Evolutionary conservation across 2,329 filamentous ascomycete species (phyloP), one percentile per base, ranked within the genome.

Genomic region (Colletotrichum plurivorum): DNA sequence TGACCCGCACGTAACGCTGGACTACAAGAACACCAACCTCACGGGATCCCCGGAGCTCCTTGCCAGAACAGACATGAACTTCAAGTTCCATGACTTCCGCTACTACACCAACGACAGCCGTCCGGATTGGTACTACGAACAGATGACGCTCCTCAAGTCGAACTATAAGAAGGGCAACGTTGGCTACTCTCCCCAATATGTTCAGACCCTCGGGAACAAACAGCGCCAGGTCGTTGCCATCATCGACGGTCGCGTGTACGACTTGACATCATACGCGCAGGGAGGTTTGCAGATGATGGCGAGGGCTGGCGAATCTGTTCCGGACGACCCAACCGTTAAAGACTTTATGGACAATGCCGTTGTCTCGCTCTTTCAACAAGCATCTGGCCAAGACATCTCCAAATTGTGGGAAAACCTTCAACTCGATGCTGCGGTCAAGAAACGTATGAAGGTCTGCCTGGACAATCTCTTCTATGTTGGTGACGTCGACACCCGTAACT

Each of bases 391-490:
- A 46, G 96, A 99, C 77, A 86, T 98, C 43, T 93, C 91, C 48
- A 92, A 95, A 78, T 90, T 92, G 74, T 99, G 94, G 93, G 85
- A 95, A 52, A 84, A 88, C 1, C 85, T 98, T 31, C 79, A 81
- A 6, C 79, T 97, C 53, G 84, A 87, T 68, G 49, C 82, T 0
- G 84, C 77, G 0, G 76, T 89, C 73, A 92, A 91, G 74, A 75
- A 79, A 20, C 87, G 90, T 41, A 97, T 97, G 93, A 85, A 91
- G 77, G 84, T 90, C 1, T 99, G 96, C 77, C 87, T 99, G 61
- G 91, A 98, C 82, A 97, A 98, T 74, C 87, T 99, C 45, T 99
- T 98, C 84, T 98, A 96, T 76, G 90, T 98, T 22, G 96, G 94
- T 36, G 92, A 97, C 71, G 85, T 97, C 3, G 96, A 99, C 78